Conservation (phyloP, 202 grass and related monocot species). For the Setaria italica region DNA sequence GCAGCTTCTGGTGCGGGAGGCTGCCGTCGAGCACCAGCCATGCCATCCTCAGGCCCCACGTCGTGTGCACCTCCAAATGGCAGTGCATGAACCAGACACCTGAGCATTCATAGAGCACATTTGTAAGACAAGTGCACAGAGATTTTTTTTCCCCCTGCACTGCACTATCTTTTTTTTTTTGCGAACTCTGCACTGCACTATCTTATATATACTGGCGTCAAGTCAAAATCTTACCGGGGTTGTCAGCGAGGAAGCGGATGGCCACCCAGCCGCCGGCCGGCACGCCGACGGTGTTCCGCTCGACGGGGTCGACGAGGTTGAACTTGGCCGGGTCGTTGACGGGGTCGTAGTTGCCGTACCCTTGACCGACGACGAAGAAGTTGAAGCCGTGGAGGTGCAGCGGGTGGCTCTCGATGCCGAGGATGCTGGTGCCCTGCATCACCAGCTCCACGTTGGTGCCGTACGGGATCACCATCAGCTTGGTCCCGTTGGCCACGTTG, state of each 20-base stretch:
- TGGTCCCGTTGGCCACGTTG: slow-evolving; percentile 63
- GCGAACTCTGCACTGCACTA: not conserved
- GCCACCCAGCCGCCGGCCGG: slow-evolving; percentile 83
- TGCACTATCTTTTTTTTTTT: not conserved
- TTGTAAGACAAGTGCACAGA: not conserved
- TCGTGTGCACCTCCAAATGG: slow-evolving; percentile 76
- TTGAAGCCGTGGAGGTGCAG: slow-evolving; percentile 91
- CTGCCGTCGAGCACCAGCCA: slow-evolving; percentile 77
- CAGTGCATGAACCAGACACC: slow-evolving; percentile 97
- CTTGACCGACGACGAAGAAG: slow-evolving; percentile 76
- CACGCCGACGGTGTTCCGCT: slow-evolving; percentile 83
- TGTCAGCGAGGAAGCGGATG: slow-evolving; percentile 77
- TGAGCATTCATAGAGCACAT: not conserved
- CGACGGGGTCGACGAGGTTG: slow-evolving; percentile 86
- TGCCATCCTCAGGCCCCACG: slow-evolving; percentile 82
- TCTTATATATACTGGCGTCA: too few relatives aligned
- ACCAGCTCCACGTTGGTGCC: slow-evolving; percentile 76
- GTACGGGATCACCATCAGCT: slow-evolving; percentile 61
- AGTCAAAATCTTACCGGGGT: slow-evolving; percentile 57
- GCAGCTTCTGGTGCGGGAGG: slow-evolving; percentile 67
- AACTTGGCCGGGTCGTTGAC: slow-evolving; percentile 59
- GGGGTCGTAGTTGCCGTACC: slow-evolving; percentile 71
- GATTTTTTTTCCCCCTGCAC: not conserved
- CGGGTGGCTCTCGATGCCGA: slow-evolving; percentile 80
- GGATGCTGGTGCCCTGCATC: slow-evolving; percentile 86